Evolutionary conservation across 148 eudicot genomes (phyloP).

Genomic region (Fagopyrum homotropicum): DNA sequence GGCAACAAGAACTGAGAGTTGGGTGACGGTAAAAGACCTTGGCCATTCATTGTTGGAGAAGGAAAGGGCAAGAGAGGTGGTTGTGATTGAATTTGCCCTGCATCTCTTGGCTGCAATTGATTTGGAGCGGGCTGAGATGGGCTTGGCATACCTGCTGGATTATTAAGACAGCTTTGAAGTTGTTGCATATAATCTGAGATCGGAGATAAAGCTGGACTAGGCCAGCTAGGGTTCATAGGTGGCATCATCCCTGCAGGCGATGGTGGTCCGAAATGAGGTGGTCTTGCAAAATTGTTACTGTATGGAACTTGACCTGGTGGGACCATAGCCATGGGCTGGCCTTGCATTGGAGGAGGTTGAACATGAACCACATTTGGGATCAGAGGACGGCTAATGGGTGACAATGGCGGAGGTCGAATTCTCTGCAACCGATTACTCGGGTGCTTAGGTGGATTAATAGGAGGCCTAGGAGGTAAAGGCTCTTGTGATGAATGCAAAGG

Average conservation of each 20-base stretch:
- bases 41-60: constrained; percentile 49
- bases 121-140: constrained; percentile 12
- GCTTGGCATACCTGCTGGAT: constrained; percentile 35
- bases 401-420: constrained; percentile 80
- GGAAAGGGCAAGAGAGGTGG: constrained; percentile 40
- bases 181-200: constrained; percentile 81
- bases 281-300: constrained; percentile 29
- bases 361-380: constrained; percentile 36
- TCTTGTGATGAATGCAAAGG: constrained; percentile 50
- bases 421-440: constrained; percentile 63
- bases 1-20: constrained; percentile 62
- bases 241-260: constrained; percentile 37
- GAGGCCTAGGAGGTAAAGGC: constrained; percentile 58
- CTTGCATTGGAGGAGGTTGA: constrained; percentile 15
- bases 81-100: constrained; percentile 24
- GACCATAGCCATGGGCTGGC: constrained; percentile 13
- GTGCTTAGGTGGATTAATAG: constrained; percentile 57
- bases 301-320: constrained; percentile 22
- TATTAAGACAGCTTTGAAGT: constrained; percentile 66
- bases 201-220: constrained; percentile 69
- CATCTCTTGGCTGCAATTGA: constrained; percentile 14
- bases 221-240: constrained; percentile 37
- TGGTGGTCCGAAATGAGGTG: constrained; percentile 46
- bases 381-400: constrained; percentile 46
- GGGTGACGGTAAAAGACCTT: constrained; percentile 45